A percentile compares a stretch with the other conserved stretches of the same genome.
phyloP scores from a whole-genome alignment of 2,329 filamentous ascomycete genomes.

The Sporothrix globosa region DNA sequence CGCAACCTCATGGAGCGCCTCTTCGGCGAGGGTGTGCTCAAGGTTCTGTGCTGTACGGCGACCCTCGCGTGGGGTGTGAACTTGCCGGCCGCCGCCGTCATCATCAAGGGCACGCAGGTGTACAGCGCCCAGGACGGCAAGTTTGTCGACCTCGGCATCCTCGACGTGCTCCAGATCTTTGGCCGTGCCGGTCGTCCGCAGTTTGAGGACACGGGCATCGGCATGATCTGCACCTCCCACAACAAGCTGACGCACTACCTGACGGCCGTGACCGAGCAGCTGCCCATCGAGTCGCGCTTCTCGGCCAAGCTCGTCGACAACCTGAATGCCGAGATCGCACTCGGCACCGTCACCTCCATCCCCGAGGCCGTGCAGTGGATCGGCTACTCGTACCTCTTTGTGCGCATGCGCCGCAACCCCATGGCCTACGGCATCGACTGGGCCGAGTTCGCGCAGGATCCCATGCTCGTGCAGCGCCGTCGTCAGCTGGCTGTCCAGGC shows the following conservation, averaged over 20 bases:
- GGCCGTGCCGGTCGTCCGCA: constrained; percentile 97
- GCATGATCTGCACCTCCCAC: constrained; percentile 96
- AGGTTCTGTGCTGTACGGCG: constrained; percentile 96
- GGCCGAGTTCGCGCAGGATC: constrained; percentile 86
- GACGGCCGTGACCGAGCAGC: constrained; percentile 89
- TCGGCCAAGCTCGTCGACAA: constrained; percentile 94
- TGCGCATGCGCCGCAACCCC: constrained; percentile 92
- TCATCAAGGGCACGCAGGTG: constrained; percentile 97
- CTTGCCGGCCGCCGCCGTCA: constrained; percentile 89
- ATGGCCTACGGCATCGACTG: constrained; percentile 94
- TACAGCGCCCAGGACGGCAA: constrained; percentile 97
- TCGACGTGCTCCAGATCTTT: constrained; percentile 97
- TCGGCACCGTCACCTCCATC: constrained; percentile 94
- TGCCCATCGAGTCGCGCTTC: constrained; percentile 96
- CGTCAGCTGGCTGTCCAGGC: constrained; percentile 87
- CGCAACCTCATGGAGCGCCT: constrained; percentile 93
- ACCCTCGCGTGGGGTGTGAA: constrained; percentile 99
- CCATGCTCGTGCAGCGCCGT: constrained; percentile 80
- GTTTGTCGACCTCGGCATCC: constrained; percentile 92
- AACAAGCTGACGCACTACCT: constrained; percentile 92
- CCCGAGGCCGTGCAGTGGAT: constrained; percentile 95
- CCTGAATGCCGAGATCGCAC: constrained; percentile 87
- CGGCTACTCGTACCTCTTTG: constrained; percentile 95
- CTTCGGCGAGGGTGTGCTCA: constrained; percentile 89
- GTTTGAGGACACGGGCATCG: constrained; percentile 96